These are phyloP conservation scores for Phytopythium helicoides DNA, from an alignment of 352 stramenopile species.

Conservation along the genomic window DNA sequence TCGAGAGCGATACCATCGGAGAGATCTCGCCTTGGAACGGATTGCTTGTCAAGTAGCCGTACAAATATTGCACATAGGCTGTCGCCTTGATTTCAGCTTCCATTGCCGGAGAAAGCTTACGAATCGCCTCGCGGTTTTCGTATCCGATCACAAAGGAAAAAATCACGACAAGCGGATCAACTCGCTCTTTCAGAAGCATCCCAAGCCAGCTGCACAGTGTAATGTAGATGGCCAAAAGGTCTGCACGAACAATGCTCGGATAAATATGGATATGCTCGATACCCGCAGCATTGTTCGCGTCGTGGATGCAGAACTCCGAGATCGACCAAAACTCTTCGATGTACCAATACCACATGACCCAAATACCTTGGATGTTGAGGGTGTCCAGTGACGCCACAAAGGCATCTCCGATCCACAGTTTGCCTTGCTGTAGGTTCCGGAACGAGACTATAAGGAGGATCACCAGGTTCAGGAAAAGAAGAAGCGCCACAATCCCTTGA, in stretches of 20 bases:
- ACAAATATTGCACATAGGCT: constrained; percentile 11
- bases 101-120: constrained; percentile 16
- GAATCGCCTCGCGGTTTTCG: constrained; percentile 21
- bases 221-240: constrained; percentile 40
- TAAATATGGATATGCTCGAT: constrained; percentile 23
- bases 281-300: constrained; percentile 20
- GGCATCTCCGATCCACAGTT: constrained; percentile 39
- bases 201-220: constrained; percentile 19
- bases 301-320: constrained; percentile 36
- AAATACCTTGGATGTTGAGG: constrained; percentile 23
- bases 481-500: constrained; percentile 29
- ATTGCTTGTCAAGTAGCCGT: constrained; percentile 10
- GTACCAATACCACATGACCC: constrained; percentile 36
- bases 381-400: constrained; percentile 33
- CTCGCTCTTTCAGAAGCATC: constrained; percentile 14
- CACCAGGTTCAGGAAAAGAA: constrained; percentile 28
- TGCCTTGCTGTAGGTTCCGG: constrained; percentile 24
- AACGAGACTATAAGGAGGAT: constrained; percentile 28
- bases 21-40: constrained; percentile 20
- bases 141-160: constrained; percentile 23
- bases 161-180: constrained; percentile 29
- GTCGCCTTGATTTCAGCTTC: constrained; percentile 9
- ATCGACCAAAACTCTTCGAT: constrained; percentile 48
- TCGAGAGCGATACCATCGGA: constrained; percentile 27
- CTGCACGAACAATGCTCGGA: constrained; percentile 28